Percentiles rank a stretch among this genome's conserved stretches.
Conservation (phyloP, 2,329 filamentous ascomycete genomes). For the Neofusicoccum kwambonambiense region DNA sequence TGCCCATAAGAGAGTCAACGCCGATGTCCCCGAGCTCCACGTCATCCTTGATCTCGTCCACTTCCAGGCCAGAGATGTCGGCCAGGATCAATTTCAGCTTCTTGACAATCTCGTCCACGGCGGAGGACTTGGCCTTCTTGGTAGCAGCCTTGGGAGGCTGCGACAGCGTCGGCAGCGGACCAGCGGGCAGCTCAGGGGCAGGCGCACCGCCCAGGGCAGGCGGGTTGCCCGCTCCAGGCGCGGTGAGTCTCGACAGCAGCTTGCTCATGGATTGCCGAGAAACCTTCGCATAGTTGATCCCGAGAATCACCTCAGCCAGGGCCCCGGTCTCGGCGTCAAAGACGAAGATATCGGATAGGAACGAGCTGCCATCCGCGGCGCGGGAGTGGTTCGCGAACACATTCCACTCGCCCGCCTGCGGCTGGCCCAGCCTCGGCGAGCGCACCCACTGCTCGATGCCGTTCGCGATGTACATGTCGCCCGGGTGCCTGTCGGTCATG, state of each 20-base stretch:
- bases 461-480: neutral
- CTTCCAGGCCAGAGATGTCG: neutral
- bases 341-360: neutral
- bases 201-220: neutral
- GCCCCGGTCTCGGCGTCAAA: neutral
- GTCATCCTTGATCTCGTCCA: neutral
- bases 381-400: neutral
- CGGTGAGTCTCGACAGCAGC: neutral
- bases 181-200: neutral
- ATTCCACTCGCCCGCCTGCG: neutral
- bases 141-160: neutral
- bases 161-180: neutral
- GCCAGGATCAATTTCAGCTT: neutral
- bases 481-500: neutral
- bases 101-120: neutral
- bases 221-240: neutral
- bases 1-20: neutral
- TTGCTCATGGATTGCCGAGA: neutral
- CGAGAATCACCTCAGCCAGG: neutral
- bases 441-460: neutral
- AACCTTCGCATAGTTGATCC: neutral
- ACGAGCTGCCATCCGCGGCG: neutral
- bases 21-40: neutral
- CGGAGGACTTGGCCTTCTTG: neutral
- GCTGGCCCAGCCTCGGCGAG: neutral